Percentiles rank a stretch among this genome's conserved stretches.
Conservation (phyloP, 2,329 filamentous ascomycete species). For the Fusarium circinatum region DNA sequence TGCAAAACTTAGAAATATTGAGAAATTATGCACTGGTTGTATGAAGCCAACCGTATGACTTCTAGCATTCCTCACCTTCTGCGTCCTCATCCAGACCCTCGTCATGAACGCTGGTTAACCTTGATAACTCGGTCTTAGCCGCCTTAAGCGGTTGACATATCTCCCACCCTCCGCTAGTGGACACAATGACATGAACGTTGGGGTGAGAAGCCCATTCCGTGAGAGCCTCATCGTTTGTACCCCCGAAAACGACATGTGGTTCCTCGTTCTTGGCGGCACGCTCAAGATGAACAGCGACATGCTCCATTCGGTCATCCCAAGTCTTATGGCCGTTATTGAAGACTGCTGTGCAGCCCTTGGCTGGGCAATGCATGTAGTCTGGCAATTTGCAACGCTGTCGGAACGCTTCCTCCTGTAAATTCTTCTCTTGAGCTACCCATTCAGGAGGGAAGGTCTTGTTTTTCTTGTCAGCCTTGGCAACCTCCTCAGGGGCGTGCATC, state of each 20-base stretch:
- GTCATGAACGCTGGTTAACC: background rate
- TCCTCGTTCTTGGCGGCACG: conserved; percentile 46
- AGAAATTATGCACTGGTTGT: background rate
- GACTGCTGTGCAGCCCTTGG: conserved; percentile 63
- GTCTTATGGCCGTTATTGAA: conserved; percentile 70
- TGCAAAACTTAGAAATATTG: background rate
- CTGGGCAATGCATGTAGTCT: conserved; percentile 67
- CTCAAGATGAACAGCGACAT: conserved; percentile 84
- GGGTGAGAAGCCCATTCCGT: conserved; percentile 53
- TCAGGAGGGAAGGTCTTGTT: conserved; percentile 49
- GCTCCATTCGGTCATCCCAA: conserved; percentile 89
- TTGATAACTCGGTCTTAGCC: conserved; percentile 20
- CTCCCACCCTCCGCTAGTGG: conserved; percentile 46
- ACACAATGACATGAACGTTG: conserved; percentile 52
- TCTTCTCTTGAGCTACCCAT: conserved; percentile 65
- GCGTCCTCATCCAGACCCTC: conserved; percentile 41
- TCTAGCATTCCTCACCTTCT: conserved; percentile 43
- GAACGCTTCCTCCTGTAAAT: conserved; percentile 68
- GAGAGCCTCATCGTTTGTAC: conserved; percentile 51
- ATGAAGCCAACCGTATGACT: background rate
- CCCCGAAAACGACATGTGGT: conserved; percentile 52
- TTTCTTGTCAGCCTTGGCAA: conserved; percentile 47
- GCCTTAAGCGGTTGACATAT: conserved; percentile 47
- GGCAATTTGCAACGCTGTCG: conserved; percentile 71
- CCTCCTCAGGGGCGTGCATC: conserved; percentile 73